Evolutionary conservation across 2,329 filamentous ascomycete species (phyloP).

Genomic region (Phoma sp.): DNA sequence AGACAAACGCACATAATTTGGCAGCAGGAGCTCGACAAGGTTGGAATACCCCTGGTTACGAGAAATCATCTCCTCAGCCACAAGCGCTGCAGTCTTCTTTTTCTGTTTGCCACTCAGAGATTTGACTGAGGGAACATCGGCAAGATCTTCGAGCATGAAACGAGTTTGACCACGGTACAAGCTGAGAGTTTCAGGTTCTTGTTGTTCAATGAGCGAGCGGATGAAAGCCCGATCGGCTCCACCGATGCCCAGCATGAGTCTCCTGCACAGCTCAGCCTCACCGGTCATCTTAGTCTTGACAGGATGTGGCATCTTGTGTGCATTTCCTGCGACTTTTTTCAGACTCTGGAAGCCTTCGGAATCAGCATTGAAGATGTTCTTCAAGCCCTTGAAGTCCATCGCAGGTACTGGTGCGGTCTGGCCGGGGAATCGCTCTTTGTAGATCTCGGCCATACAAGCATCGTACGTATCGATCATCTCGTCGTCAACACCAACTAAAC

Average conservation of each 20-base stretch:
- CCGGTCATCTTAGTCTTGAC: conserved; percentile 38
- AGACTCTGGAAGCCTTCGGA: conserved; percentile 31
- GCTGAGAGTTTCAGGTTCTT: conserved; percentile 36
- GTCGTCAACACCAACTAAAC: conserved; percentile 52
- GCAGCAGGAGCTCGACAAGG: conserved; percentile 54
- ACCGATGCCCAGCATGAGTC: conserved; percentile 36
- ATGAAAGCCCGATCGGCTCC: conserved; percentile 34
- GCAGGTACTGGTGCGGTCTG: conserved; percentile 27
- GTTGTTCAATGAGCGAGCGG: conserved; percentile 34
- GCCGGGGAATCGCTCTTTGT: conserved; percentile 33
- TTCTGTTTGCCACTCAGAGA: conserved; percentile 38
- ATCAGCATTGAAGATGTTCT: conserved; percentile 37
- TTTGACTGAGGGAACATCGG: conserved; percentile 30
- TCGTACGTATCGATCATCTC: conserved; percentile 51
- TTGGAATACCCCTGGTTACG: conserved; percentile 58
- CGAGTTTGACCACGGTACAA: conserved; percentile 47
- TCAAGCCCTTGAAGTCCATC: conserved; percentile 38
- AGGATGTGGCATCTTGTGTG: conserved; percentile 35
- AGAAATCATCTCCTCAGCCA: conserved; percentile 48
- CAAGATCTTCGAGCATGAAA: conserved; percentile 49
- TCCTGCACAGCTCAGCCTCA: conserved; percentile 39
- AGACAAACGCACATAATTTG: conserved; percentile 54
- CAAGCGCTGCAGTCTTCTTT: conserved; percentile 44
- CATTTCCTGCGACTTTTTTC: conserved; percentile 26
- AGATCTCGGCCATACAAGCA: conserved; percentile 48